phyloP scores from a whole-genome alignment of 805 yeast species.

The Kodamaea kakaduensis region DNA sequence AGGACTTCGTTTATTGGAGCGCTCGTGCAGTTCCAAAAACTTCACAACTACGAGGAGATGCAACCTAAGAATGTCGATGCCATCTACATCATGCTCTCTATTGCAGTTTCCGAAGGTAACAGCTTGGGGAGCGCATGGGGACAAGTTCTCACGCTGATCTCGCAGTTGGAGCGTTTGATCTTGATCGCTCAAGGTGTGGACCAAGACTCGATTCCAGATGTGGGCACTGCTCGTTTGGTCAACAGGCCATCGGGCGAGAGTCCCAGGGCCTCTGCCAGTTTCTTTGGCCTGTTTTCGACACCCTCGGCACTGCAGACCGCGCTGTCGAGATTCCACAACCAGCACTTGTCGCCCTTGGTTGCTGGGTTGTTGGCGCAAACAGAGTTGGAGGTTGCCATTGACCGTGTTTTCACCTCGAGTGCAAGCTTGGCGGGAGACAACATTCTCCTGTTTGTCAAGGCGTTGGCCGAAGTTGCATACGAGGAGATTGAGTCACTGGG shows the following conservation, averaged over 20 bases:
- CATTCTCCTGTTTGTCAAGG: conserved; percentile 81
- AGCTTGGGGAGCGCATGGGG: conserved; percentile 72
- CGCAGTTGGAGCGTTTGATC: conserved; percentile 89
- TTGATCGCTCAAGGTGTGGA: conserved; percentile 83
- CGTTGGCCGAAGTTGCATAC: conserved; percentile 77
- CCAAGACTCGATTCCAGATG: conserved; percentile 81
- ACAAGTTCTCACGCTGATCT: conserved; percentile 72
- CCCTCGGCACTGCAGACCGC: conserved; percentile 59
- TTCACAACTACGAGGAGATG: conserved; percentile 76
- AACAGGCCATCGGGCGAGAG: conserved; percentile 47
- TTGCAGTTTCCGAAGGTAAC: conserved; percentile 80
- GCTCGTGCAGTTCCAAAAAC: conserved; percentile 77
- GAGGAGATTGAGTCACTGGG: conserved; percentile 92
- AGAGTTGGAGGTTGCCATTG: conserved; percentile 75
- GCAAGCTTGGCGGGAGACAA: conserved; percentile 76
- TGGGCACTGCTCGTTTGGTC: conserved; percentile 68
- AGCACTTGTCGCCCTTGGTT: conserved; percentile 56
- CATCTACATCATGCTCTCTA: conserved; percentile 63
- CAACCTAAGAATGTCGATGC: conserved; percentile 79
- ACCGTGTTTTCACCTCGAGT: conserved; percentile 81
- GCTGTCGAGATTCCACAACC: conserved; percentile 66
- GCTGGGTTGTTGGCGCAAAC: conserved; percentile 58
- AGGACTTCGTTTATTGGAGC: conserved; percentile 88
- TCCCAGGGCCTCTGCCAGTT: conserved; percentile 31
- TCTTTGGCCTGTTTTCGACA: conserved; percentile 55